Percentiles rank a stretch among this genome's conserved stretches.
Conservation (phyloP, 441 rosid species). For the Populus trichocarpa region DNA sequence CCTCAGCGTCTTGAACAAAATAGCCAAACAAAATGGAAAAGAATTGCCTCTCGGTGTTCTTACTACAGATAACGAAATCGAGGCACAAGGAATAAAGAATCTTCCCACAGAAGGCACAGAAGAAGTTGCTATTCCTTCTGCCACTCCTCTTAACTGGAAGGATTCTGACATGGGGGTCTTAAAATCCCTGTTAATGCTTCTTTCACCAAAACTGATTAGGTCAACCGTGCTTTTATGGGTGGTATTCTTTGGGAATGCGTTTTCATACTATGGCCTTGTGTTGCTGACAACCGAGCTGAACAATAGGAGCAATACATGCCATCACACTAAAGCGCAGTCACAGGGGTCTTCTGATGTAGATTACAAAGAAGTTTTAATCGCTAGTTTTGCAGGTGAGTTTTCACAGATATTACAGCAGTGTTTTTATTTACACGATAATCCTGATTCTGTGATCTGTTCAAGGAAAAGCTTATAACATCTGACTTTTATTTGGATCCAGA, state of each 20-base stretch:
- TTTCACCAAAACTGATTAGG: conserved; percentile 58
- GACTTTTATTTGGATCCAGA: conserved; percentile 38
- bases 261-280: conserved; percentile 83
- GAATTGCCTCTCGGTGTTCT: conserved; percentile 52
- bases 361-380: conserved; percentile 72
- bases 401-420: conserved; percentile 2
- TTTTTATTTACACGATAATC: background rate
- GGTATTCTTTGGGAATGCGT: conserved; percentile 81
- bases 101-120: conserved; percentile 36
- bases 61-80: conserved; percentile 48
- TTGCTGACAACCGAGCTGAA: conserved; percentile 87
- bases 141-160: conserved; percentile 16
- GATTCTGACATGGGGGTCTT: conserved; percentile 37
- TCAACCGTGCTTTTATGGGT: conserved; percentile 79
- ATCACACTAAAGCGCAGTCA: conserved; percentile 25
- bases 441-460: background rate
- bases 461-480: conserved; percentile 12
- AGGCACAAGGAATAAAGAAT: conserved; percentile 30
- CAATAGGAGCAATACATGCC: conserved; percentile 48
- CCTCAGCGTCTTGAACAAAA: conserved; percentile 35
- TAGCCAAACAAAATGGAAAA: conserved; percentile 39
- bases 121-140: background rate
- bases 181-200: conserved; percentile 47
- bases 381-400: conserved; percentile 72
- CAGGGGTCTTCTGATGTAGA: conserved; percentile 38